Base-by-base conservation (phyloP, 192 early-diverging fungal genomes). In the Nowakowskiella sp. region DNA sequence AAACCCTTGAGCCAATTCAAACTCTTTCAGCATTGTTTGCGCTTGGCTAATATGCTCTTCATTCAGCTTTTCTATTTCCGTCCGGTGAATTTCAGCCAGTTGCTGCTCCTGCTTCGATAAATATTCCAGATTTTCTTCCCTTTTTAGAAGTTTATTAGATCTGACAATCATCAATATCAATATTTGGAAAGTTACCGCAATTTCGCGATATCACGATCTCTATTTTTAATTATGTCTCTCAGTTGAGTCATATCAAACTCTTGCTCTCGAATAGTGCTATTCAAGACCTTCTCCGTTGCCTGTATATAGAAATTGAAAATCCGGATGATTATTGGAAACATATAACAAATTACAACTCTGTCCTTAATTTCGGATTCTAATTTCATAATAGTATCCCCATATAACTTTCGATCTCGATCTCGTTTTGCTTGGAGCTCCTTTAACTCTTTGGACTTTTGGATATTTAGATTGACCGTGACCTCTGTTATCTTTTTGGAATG, bases 1-100 rank as follows among this genome's bases (percentile, higher is more conserved):
- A 51, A 58, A 80, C 0, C 55, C 56, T 54, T 80, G 73, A 2
- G 74, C 78, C 33, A 69, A 27, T 30, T 80, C 71, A 61, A 80
- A 80, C 22, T 80, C 78, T 33, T 31, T 22, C 6, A 80, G 55
- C 77, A 80, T 80, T 9, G 52, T 54, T 44, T 74, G 50, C 0
- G 62, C 55, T 57, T 80, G 76, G 13, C 51, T 22, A 8, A 80
- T 39, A 46, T 80, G 78, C 23, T 60, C 60, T 28, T 72, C 70
- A 46, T 73, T 65, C 19, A 67, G 13, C 8, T 53, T 31, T 30
- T 48, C 39, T 4, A 70, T 45, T 24, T 68, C 60, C 24, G 47
- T 47, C 34, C 62, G 47, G 31, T 62, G 44, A 42, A 58, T 50
- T 26, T 66, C 50, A 5, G 30, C 26, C 19, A 39, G 47, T 1